Conservation (phyloP, 768 basidiomycete genomes). For the Lenzites betulinus region DNA sequence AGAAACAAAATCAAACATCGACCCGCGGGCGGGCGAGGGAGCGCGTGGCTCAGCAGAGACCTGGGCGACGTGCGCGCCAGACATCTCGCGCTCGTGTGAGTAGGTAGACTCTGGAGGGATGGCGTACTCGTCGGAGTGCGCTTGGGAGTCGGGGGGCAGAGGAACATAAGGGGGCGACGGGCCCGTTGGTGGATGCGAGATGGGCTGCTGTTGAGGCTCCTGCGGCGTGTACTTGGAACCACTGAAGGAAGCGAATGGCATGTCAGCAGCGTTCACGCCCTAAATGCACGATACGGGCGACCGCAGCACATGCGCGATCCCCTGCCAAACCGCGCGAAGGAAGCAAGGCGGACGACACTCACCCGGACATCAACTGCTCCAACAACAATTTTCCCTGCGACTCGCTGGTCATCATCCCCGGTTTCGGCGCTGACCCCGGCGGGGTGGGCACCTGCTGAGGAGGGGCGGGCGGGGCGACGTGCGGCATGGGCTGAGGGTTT, state of each 20-base stretch:
- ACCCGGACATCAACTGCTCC: constrained; percentile 85
- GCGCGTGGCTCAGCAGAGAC: constrained; percentile 40
- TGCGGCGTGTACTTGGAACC: constrained; percentile 16
- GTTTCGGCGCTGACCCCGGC: constrained; percentile 54
- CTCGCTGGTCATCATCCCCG: constrained; percentile 58
- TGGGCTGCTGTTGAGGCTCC: constrained; percentile 10
- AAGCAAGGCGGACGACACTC: constrained; percentile 35
- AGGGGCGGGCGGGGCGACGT: constrained; percentile 36
- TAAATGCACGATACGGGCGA: neutral
- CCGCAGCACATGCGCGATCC: neutral
- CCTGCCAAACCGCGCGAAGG: constrained; percentile 6
- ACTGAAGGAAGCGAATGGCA: neutral
- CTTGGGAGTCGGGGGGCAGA: constrained; percentile 21
- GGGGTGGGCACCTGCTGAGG: constrained; percentile 74
- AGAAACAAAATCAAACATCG: constrained; percentile 84
- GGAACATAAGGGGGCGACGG: constrained; percentile 28
- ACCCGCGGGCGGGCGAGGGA: constrained; percentile 72
- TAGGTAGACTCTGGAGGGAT: constrained; percentile 22
- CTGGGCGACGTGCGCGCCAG: constrained; percentile 15
- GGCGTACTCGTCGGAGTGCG: constrained; percentile 26
- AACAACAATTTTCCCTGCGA: constrained; percentile 73
- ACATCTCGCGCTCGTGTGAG: constrained; percentile 24
- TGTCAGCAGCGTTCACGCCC: neutral
- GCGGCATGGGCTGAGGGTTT: constrained; percentile 27
- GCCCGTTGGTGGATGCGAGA: constrained; percentile 22